A percentile compares a stretch with the other conserved stretches of the same genome.
Conservation (phyloP, 2,329 filamentous ascomycete species). For the Neodidymelliopsis sp. region DNA sequence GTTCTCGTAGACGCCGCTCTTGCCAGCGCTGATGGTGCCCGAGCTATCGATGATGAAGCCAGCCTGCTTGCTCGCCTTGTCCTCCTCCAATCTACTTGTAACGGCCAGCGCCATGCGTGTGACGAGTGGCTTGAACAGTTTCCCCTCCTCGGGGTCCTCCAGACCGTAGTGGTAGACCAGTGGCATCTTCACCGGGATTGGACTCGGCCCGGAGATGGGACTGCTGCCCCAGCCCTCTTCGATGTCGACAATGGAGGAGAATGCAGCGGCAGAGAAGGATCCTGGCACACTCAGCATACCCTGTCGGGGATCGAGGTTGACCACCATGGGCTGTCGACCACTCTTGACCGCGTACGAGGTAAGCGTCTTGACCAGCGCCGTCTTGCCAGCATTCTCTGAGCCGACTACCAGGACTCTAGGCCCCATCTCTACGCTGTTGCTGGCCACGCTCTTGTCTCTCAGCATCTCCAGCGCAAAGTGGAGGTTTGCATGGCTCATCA, state of each 20-base stretch:
- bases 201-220: constrained; percentile 87
- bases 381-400: constrained; percentile 81
- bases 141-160: constrained; percentile 71
- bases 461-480: constrained; percentile 84
- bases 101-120: constrained; percentile 81
- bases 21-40: constrained; percentile 70
- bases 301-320: constrained; percentile 86
- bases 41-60: constrained; percentile 89
- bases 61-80: constrained; percentile 71
- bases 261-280: constrained; percentile 83
- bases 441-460: constrained; percentile 65
- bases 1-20: constrained; percentile 72
- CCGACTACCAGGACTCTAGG: constrained; percentile 88
- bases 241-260: constrained; percentile 86
- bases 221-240: constrained; percentile 89
- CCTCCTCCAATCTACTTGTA: constrained; percentile 78
- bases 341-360: constrained; percentile 79
- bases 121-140: constrained; percentile 75
- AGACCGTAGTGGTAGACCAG: constrained; percentile 89
- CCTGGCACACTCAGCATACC: constrained; percentile 66
- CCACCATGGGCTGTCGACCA: constrained; percentile 77
- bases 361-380: constrained; percentile 77
- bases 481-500: constrained; percentile 81
- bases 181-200: constrained; percentile 88
- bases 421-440: constrained; percentile 57